Evolutionary conservation across 495 filamentous ascomycete genomes (phyloP), one percentile per base, ranked within the genome.

Genomic region (Talaromyces adpressus): DNA sequence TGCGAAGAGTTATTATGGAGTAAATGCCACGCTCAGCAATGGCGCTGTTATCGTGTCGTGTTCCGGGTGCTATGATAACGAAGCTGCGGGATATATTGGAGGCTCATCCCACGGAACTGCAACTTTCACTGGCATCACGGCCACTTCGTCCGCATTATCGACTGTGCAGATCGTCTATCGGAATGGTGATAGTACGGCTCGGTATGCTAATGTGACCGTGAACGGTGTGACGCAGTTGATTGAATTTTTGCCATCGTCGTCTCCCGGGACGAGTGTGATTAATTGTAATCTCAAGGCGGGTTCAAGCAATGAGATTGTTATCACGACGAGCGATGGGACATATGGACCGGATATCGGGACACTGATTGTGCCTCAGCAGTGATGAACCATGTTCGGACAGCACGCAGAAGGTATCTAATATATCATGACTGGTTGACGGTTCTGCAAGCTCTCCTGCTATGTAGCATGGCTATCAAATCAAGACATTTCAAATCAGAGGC

Each of bases 81-180:
- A 59, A 39, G 57, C 57, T 3, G 57, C 57, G 2, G 57, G 57
- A 2, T 59, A 59, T 59, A 59, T 59, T 6, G 57, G 57, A 23
- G 57, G 57, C 6, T 25, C 57, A 9, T 18, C 16, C 39, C 29
- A 59, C 1, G 57, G 57, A 22, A 59, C 57, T 14, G 57, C 34
- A 3, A 59, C 57, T 23, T 59, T 59, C 25, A 32, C 57, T 11
- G 20, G 34, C 20, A 39, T 59, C 7, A 23, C 29, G 2, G 5
- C 29, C 6, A 11, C 16, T 20, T 34, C 16, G 9, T 36, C 57
- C 6, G 16, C n/a, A 11, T 23, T 59, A 39, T 23, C 57, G n/a
- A 59, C 57, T 34, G 27, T 59, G n/a, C 57, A 59, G 14, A 59
- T 59, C 1, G 18, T 20, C 9, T 59, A 59, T 59, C 29, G 34